Base-by-base conservation (phyloP, 106 monocot genomes). In the Acanthochlamys bracteata region DNA sequence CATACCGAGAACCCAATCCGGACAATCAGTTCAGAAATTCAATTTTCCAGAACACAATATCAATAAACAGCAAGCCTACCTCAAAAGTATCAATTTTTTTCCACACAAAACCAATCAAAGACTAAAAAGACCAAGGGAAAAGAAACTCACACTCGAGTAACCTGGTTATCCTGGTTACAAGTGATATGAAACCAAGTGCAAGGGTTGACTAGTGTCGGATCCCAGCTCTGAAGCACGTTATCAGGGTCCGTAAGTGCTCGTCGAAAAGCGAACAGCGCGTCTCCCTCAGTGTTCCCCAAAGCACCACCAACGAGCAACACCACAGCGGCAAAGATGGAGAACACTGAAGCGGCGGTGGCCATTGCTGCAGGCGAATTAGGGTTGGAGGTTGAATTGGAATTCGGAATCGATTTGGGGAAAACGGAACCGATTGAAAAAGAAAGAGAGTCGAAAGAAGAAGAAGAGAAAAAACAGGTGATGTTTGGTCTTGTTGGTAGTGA, bases 131-230 rank as follows among this genome's bases (percentile, higher is more conserved):
- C 12, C 2, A 49, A 10, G 49, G 2, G 12, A 14, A 12, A 14
- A 12, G 41, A 16, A 59, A 20, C 75, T 26, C 73, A 93, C 93
- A 93, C 58, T 53, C 93, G 70, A 24, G 93, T 89, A 71, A 93
- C 93, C 60, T 80, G 88, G 51, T 85, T 85, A 62, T 89, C 85
- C 68, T 80, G 80, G 69, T 93, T 85, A 75, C 93, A 93, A 59
- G 93, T 93, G 72, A 93, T 78, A 66, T 93, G 93, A 67, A 93
- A 88, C 88, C 93, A 88, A 25, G 92, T 92, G 61, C 92, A 92
- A 4, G 92, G 92, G 65, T 84, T 84, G 15, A 92, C 92, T 23
- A 93, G 82, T 17, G 93, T 93, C 53, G 84, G 93, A 76, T 93
- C 93, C 93, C 93, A 93, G 80, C 93, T 93, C 84, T 80, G 80